Evolutionary conservation across 805 yeast genomes (phyloP).

Genomic region (Teunomyces atbi): DNA sequence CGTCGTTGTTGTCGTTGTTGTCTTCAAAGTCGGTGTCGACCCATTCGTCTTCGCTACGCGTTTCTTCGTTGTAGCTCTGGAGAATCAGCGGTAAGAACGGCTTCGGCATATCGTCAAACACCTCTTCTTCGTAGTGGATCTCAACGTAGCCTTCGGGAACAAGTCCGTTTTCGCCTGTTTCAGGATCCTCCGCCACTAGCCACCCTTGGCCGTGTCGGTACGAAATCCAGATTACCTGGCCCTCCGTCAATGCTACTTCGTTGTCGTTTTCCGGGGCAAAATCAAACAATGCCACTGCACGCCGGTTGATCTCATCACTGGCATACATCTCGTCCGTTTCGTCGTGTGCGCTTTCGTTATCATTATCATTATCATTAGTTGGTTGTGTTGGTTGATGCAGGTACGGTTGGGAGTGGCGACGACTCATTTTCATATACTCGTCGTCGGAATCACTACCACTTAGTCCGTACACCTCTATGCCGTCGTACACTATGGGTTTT

Average conservation of each 20-base stretch:
- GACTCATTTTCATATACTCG: constrained; percentile 4
- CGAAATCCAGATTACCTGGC: constrained; percentile 80
- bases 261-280: constrained; percentile 93
- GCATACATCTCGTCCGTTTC: constrained; percentile 6
- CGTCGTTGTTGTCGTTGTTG: constrained; percentile 14
- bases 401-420: constrained; percentile 1
- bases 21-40: constrained; percentile 29
- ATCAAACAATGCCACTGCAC: constrained; percentile 86
- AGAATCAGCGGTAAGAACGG: constrained; percentile 46
- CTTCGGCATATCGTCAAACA: constrained; percentile 36
- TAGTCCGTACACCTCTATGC: constrained; percentile 9
- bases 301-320: constrained; percentile 40
- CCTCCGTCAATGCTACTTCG: constrained; percentile 74
- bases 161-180: constrained; percentile 77
- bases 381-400: constrained; percentile 4
- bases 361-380: constrained; percentile 7
- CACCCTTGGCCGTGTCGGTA: constrained; percentile 98
- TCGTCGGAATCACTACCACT: constrained; percentile 6
- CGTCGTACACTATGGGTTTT: constrained; percentile 14
- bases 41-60: constrained; percentile 24
- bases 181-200: constrained; percentile 87
- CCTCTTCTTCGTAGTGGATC: constrained; percentile 31
- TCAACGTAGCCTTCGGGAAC: constrained; percentile 95
- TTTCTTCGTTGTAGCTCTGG: constrained; percentile 14
- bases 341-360: constrained; percentile 5